These are phyloP conservation scores for Fraxinus ornus DNA, from an alignment of 305 asterid species.

Conservation along the genomic window DNA sequence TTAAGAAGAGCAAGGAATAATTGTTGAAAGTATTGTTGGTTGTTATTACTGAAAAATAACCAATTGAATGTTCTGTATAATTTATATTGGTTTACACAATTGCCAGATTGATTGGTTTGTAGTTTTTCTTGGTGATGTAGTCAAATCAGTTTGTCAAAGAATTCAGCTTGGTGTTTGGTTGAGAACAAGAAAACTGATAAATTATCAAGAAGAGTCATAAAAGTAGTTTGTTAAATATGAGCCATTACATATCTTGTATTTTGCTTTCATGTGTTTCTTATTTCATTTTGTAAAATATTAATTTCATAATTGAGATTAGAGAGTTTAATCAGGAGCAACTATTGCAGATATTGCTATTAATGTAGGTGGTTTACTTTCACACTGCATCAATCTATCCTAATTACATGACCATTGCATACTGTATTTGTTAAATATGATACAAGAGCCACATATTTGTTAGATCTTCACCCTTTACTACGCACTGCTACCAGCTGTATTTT, in stretches of 20 bases:
- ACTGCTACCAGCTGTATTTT: too few relatives aligned
- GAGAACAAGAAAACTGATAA: not conserved
- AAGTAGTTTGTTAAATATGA: too few relatives aligned
- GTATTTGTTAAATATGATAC: not conserved
- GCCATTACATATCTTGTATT: too few relatives aligned
- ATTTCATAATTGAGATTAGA: too few relatives aligned
- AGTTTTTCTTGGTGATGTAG: not conserved
- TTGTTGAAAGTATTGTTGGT: not conserved
- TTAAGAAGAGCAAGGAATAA: not conserved
- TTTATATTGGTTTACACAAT: too few relatives aligned
- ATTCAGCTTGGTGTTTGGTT: not conserved
- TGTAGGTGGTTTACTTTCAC: too few relatives aligned
- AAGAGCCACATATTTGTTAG: not conserved
- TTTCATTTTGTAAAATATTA: not conserved
- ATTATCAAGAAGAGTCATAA: not conserved
- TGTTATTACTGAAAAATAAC: not conserved
- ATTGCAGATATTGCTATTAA: too few relatives aligned
- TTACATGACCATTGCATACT: too few relatives aligned
- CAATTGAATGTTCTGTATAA: not conserved
- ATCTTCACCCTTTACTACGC: not conserved
- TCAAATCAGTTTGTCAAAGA: not conserved
- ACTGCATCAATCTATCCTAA: too few relatives aligned
- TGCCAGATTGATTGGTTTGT: not conserved
- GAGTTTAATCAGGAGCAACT: too few relatives aligned
- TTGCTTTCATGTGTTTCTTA: too few relatives aligned